Evolutionary conservation across 148 eudicot genomes (phyloP).

Genomic region (Limonium bicolor): DNA sequence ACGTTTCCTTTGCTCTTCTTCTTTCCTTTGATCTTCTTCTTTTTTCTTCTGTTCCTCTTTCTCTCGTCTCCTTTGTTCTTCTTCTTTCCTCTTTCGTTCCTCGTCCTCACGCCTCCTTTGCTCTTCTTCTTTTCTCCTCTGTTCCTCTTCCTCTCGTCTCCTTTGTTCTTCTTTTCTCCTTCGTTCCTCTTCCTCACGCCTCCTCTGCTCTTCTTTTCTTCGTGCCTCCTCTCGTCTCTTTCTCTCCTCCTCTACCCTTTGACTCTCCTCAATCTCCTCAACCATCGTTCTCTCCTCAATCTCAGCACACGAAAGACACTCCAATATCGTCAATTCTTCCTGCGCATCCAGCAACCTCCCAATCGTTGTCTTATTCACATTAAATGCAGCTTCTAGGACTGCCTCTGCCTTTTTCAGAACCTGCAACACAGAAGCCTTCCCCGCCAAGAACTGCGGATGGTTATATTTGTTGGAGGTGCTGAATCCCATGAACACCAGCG

Average conservation of each 20-base stretch:
- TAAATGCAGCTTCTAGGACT: constrained; percentile 36
- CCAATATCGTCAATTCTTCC: constrained; percentile 32
- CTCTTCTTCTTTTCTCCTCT: not conserved
- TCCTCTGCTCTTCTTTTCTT: constrained; percentile 2
- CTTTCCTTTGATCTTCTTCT: not conserved
- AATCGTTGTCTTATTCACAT: constrained; percentile 24
- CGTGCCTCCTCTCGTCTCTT: not conserved
- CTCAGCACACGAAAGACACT: constrained; percentile 70
- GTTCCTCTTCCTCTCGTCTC: constrained; percentile 1
- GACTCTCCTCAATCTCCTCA: constrained; percentile 25
- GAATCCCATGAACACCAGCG: constrained; percentile 64
- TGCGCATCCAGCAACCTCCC: constrained; percentile 26
- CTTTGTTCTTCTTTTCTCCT: not conserved
- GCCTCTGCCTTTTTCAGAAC: constrained; percentile 18
- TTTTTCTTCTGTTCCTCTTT: not conserved
- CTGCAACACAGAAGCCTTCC: constrained; percentile 45
- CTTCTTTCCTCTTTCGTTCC: not conserved
- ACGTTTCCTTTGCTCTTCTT: not conserved
- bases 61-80: not conserved
- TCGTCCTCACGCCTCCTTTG: constrained; percentile 1
- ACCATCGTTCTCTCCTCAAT: constrained; percentile 31
- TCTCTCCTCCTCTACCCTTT: constrained; percentile 1
- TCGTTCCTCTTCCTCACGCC: constrained; percentile 1
- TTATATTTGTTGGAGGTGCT: constrained; percentile 37
- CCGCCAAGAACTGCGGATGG: constrained; percentile 64